Base-by-base conservation (phyloP, 768 basidiomycete species). In the Myochromella boudieri region DNA sequence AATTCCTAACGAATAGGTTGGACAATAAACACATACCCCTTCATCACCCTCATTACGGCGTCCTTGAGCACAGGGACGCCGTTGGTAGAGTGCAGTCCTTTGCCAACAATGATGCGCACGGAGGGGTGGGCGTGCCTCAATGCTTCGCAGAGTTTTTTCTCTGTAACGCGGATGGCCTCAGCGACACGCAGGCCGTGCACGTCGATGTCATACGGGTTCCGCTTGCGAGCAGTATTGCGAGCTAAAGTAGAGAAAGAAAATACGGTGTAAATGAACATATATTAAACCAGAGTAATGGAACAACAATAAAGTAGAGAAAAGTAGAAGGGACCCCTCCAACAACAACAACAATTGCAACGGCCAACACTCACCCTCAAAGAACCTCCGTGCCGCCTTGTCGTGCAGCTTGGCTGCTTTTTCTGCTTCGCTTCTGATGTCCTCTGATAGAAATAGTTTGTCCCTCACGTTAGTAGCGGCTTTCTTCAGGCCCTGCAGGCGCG, bases 21-120 rank as follows among this genome's bases (percentile, higher is more conserved):
- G 15, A 22, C n/a, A 5, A 34, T 37, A 48, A 20, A 4, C n/a
- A 54, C 62, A 20, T 29, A 87, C 87, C 80, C 84, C 39, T 74
- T 62, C 83, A 95, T 85, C 43, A 87, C 75, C 38, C 80, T 77
- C 54, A 84, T 80, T 29, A 97, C 81, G 1, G 86, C 87, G 10
- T 87, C 85, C 60, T 89, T 93, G 57, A 98, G 70, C 61, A 90
- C 90, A 1, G 91, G 84, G 8, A 79, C 71, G 38, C 83, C 78
- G 4, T 76, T 70, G 4, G 73, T 64, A 2, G 89, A 92, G 66
- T 97, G 95, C 26, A 87, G 63, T 2, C 95, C 95, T 62, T 91
- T 94, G 15, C 90, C 90, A 1, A 77, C 75, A 52, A 80, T 77
- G 3, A 80, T 70, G 7, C 61, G 62, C 27, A 80, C 57, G 4